A percentile compares a stretch with the other conserved stretches of the same genome.
These are phyloP conservation scores for Pulveroboletus sp. DNA, from an alignment of 768 basidiomycete species.

Conservation along the genomic window DNA sequence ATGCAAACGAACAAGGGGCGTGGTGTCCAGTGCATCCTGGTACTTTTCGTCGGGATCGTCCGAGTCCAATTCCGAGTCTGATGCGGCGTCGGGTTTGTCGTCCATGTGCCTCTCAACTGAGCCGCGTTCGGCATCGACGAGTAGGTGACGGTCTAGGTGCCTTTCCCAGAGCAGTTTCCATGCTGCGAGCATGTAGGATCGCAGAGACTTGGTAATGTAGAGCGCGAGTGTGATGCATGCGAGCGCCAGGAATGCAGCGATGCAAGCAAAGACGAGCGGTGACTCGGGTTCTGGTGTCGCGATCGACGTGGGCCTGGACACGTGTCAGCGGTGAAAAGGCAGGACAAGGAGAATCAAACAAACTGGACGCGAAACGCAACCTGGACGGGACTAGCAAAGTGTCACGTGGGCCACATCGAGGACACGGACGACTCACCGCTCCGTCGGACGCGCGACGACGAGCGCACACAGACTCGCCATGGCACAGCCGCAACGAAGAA, in stretches of 20 bases:
- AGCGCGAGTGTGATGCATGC: conserved; percentile 20
- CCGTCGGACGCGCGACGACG: conserved; percentile 44
- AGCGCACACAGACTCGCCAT: conserved; percentile 46
- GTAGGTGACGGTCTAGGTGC: not conserved
- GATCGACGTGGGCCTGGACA: no score
- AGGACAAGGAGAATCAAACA: no score
- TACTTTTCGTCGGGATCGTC: conserved; percentile 30
- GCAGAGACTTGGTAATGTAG: conserved; percentile 20
- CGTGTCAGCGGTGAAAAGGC: no score
- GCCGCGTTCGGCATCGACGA: conserved; percentile 5
- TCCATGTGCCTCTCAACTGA: conserved; percentile 1
- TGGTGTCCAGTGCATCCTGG: conserved; percentile 29
- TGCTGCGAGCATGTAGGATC: conserved; percentile 16
- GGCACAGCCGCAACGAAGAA: no score
- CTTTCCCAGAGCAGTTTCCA: conserved; percentile 23
- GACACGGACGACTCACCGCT: no score
- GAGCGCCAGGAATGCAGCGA: conserved; percentile 22
- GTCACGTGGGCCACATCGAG: no score
- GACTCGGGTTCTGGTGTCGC: no score
- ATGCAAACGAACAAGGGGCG: conserved; percentile 15
- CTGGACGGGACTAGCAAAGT: conserved; percentile 1
- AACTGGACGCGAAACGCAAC: not conserved
- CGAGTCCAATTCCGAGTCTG: conserved; percentile 23
- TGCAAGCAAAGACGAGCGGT: conserved; percentile 23
- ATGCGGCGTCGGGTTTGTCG: conserved; percentile 9